These are phyloP conservation scores for Eudorina sp. DNA, from an alignment of 139 green algal genomes.

Conservation along the genomic window DNA sequence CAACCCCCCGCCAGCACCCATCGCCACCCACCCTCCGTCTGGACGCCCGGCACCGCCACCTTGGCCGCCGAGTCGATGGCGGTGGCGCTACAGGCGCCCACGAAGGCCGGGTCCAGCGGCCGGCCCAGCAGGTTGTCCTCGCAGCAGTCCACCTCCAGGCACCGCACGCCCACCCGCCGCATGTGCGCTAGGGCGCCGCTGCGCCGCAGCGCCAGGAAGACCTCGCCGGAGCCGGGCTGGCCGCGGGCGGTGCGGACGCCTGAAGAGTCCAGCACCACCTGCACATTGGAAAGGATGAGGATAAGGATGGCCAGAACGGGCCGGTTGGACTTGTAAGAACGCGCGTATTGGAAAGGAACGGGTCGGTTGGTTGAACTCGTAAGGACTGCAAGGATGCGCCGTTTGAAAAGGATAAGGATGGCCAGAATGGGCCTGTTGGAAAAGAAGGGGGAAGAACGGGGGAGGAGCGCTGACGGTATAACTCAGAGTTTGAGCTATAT, in stretches of 20 bases:
- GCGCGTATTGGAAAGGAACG: too few species aligned
- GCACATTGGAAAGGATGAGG: too few species aligned
- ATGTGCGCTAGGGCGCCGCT: constrained; percentile 49
- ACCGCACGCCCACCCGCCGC: constrained; percentile 19
- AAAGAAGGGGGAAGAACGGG: too few species aligned
- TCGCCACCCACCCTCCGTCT: constrained; percentile 14
- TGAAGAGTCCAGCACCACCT: constrained; percentile 51
- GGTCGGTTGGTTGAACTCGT: too few species aligned
- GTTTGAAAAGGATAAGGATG: too few species aligned
- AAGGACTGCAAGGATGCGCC: too few species aligned
- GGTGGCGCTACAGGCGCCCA: constrained; percentile 38
- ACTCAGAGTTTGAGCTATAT: too few species aligned
- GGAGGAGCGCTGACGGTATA: too few species aligned
- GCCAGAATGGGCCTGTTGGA: too few species aligned
- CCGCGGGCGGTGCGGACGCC: constrained; percentile 12
- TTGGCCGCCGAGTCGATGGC: constrained; percentile 25
- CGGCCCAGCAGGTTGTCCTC: constrained; percentile 60
- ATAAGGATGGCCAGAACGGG: too few species aligned
- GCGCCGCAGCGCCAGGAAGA: constrained; percentile 45
- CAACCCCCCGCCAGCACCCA: neutral
- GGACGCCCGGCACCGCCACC: constrained; percentile 47
- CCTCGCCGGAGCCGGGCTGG: constrained; percentile 52
- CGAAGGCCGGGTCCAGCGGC: constrained; percentile 55
- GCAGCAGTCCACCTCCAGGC: constrained; percentile 49
- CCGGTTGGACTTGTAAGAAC: too few species aligned